phyloP scores from a whole-genome alignment of 805 yeast genomes.

The Ogataea haglerorum region DNA sequence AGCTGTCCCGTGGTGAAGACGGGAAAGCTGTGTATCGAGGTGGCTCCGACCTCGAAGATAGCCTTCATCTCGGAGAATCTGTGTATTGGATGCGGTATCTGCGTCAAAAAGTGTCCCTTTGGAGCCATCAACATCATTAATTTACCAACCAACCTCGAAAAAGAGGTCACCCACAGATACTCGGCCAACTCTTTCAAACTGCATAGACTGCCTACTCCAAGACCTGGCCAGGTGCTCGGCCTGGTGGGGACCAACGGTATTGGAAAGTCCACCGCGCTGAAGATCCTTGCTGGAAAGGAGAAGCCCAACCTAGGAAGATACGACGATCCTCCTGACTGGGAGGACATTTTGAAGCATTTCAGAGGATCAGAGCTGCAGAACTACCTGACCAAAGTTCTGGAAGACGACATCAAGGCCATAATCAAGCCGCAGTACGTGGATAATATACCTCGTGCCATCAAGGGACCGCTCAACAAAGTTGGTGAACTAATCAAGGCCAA shows the following conservation, averaged over 20 bases:
- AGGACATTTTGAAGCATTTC: conserved; percentile 83
- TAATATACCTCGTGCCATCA: conserved; percentile 93
- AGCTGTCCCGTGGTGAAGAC: conserved; percentile 98
- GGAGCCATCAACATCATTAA: conserved; percentile 96
- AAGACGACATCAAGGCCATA: conserved; percentile 92
- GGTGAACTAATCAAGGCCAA: conserved; percentile 77
- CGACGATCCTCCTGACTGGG: conserved; percentile 98
- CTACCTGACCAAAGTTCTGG: conserved; percentile 89
- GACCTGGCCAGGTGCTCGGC: conserved; percentile 98
- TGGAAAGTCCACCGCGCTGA: conserved; percentile 95
- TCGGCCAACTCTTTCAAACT: conserved; percentile 97
- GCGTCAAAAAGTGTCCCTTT: conserved; percentile 97
- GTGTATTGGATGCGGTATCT: conserved; percentile 99
- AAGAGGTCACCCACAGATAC: conserved; percentile 93
- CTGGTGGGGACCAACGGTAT: conserved; percentile 99
- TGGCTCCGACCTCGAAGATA: conserved; percentile 82
- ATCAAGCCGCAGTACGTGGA: conserved; percentile 99
- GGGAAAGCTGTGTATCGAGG: conserved; percentile 97
- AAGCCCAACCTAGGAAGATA: conserved; percentile 93
- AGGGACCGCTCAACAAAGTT: conserved; percentile 83
- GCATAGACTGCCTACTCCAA: conserved; percentile 95
- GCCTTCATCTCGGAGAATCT: conserved; percentile 91
- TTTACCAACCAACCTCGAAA: conserved; percentile 90
- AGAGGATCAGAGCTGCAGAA: conserved; percentile 98
- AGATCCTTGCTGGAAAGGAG: conserved; percentile 95